phyloP scores from a whole-genome alignment of 169 alveolate genomes.

The Babesia ovis region DNA sequence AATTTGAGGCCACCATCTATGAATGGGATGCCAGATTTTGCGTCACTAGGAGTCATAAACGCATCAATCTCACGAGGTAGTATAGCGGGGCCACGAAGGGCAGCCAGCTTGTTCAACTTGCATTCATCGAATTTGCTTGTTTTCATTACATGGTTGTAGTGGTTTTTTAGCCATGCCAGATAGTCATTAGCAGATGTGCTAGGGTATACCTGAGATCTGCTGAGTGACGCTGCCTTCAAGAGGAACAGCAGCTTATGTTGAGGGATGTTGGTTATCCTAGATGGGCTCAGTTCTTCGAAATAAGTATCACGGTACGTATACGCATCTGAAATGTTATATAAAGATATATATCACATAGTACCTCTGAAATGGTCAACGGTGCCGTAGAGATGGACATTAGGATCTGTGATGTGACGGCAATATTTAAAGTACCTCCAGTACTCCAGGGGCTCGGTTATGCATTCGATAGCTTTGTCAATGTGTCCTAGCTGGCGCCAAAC shows the following conservation, averaged over 20 bases:
- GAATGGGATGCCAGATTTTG: constrained; percentile 31
- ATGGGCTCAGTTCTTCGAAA: constrained; percentile 79
- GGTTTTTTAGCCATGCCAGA: constrained; percentile 43
- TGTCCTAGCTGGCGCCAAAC: constrained; percentile 79
- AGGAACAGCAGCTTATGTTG: constrained; percentile 79
- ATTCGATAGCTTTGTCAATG: constrained; percentile 66
- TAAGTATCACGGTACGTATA: constrained; percentile 74
- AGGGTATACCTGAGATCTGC: constrained; percentile 52
- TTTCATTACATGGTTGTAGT: constrained; percentile 55
- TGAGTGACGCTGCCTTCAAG: constrained; percentile 57
- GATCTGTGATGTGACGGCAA: constrained; percentile 59
- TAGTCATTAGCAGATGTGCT: constrained; percentile 36
- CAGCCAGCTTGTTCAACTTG: constrained; percentile 20
- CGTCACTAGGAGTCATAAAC: not conserved
- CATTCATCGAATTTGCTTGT: constrained; percentile 27
- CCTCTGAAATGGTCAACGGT: constrained; percentile 60
- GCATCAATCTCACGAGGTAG: constrained; percentile 6
- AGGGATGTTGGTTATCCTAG: constrained; percentile 79
- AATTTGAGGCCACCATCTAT: constrained; percentile 59
- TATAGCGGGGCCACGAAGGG: constrained; percentile 28
- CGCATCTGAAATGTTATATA: constrained; percentile 29
- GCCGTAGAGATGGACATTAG: constrained; percentile 59
- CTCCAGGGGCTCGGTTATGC: constrained; percentile 63
- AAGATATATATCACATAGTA: not conserved
- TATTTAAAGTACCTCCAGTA: constrained; percentile 72